Base-by-base conservation (phyloP, 805 yeast species). In the Blastobotrys attinorum region DNA sequence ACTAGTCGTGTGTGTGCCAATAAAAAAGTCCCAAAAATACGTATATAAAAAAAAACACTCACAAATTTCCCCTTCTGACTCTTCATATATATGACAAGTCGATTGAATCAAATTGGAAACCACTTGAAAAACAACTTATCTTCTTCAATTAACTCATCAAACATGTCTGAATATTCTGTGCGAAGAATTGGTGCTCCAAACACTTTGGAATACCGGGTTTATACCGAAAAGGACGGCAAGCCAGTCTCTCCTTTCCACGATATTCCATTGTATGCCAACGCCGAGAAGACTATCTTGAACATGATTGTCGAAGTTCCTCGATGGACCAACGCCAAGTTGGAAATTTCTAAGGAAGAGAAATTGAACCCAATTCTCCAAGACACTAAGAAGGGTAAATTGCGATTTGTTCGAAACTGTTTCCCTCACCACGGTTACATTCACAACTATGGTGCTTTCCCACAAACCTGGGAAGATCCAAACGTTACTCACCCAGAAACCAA, bases 341-440 rank as follows among this genome's bases (percentile, higher is more conserved):
- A 92, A 57, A 88, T 89, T 67, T 77, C 83, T 65, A 89, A 88
- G 71, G 95, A 84, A 58, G 70, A 70, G 56, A 67, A 76, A 37
- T 75, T 88, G 63, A 92, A 92, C 75, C 98, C 98, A 59, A 92
- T 92, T 58, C 73, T 85, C 50, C 98, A 92, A 73, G 98, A 92
- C 70, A 85, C 94, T 62, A 92, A 92, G 75, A 90, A 92, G 76
- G 97, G 97, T 55, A 83, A 87, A 68, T 78, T 88, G 61, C 81
- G 97, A 72, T 92, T 82, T 58, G 97, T 92, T 48, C 82, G 95
- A 73, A 92, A 92, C 78, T 80, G 95, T 67, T 90, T 90, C 86
- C 98, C 98, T 43, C 95, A 85, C 74, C 95, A 92, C 66, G 98
- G 98, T 58, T 90, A 92, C 75, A 90, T 90, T 57, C 96, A 88